Evolutionary conservation across 805 yeast species (phyloP).

Genomic region (Schwanniomyces sp.): DNA sequence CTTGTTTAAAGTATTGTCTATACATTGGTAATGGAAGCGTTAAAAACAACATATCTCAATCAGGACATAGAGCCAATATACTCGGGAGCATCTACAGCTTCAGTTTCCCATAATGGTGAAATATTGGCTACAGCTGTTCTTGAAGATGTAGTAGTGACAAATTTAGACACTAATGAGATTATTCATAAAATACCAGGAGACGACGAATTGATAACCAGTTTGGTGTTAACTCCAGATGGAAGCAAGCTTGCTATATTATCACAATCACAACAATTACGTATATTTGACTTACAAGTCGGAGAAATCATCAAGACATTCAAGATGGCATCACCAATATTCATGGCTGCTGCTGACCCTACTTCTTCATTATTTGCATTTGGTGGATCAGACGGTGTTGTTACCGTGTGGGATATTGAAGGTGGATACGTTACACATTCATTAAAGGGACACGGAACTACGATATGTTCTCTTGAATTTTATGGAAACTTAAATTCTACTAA

Average conservation of each 20-base stretch:
- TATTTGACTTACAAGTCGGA: slow-evolving; percentile 50
- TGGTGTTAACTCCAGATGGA: slow-evolving; percentile 79
- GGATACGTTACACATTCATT: slow-evolving; percentile 86
- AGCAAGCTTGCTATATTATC: slow-evolving; percentile 67
- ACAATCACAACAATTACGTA: slow-evolving; percentile 77
- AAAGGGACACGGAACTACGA: slow-evolving; percentile 90
- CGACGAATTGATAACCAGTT: slow-evolving; percentile 74
- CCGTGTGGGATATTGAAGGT: slow-evolving; percentile 89
- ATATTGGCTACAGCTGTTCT: slow-evolving; percentile 76
- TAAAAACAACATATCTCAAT: slow-evolving; percentile 44
- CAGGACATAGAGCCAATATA: slow-evolving; percentile 75
- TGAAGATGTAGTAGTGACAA: slow-evolving; percentile 73
- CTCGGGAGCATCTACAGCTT: slow-evolving; percentile 78
- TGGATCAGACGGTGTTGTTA: slow-evolving; percentile 88
- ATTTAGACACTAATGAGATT: slow-evolving; percentile 56
- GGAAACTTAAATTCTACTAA: slow-evolving; percentile 65
- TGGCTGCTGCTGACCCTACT: slow-evolving; percentile 73
- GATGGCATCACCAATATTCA: slow-evolving; percentile 78
- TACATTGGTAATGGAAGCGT: slow-evolving; percentile 15
- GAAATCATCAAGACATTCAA: slow-evolving; percentile 51
- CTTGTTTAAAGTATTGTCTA: background rate
- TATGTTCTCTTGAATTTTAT: slow-evolving; percentile 69
- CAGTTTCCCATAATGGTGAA: slow-evolving; percentile 60
- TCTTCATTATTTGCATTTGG: slow-evolving; percentile 90
- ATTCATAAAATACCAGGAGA: slow-evolving; percentile 76